Conservation (phyloP, 345 rosid genomes). For the Brassica incana region DNA sequence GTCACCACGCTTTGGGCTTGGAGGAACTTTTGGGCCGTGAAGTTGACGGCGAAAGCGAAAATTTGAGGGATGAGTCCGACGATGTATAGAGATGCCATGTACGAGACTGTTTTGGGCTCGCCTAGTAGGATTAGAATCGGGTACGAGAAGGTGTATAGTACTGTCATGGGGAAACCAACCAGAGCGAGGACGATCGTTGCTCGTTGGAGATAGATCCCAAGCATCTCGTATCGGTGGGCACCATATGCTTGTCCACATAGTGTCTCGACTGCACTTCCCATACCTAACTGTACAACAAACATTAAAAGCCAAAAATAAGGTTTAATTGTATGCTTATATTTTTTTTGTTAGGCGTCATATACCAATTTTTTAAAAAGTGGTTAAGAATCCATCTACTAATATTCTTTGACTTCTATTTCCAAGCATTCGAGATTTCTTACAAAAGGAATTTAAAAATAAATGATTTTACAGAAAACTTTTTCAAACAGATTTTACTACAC, state of each 20-base stretch:
- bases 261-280: constrained; percentile 97
- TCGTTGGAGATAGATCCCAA: constrained; percentile 81
- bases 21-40: constrained; percentile 73
- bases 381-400: background rate
- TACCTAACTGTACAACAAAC: constrained; percentile 49
- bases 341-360: background rate
- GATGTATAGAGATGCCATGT: constrained; percentile 58
- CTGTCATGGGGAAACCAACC: constrained; percentile 56
- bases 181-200: constrained; percentile 61
- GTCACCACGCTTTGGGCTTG: constrained; percentile 66
- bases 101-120: constrained; percentile 56
- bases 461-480: background rate
- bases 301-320: background rate
- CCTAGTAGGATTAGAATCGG: constrained; percentile 60
- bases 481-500: background rate
- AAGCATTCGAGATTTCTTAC: background rate
- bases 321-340: background rate
- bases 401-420: background rate
- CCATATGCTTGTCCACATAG: constrained; percentile 93
- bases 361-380: background rate
- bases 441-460: background rate
- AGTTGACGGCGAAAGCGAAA: constrained; percentile 66
- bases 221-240: constrained; percentile 56
- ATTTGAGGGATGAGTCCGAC: constrained; percentile 79
- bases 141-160: constrained; percentile 57